Base-by-base conservation (phyloP, 192 early-diverging fungal genomes). In the Diversispora epigaea region DNA sequence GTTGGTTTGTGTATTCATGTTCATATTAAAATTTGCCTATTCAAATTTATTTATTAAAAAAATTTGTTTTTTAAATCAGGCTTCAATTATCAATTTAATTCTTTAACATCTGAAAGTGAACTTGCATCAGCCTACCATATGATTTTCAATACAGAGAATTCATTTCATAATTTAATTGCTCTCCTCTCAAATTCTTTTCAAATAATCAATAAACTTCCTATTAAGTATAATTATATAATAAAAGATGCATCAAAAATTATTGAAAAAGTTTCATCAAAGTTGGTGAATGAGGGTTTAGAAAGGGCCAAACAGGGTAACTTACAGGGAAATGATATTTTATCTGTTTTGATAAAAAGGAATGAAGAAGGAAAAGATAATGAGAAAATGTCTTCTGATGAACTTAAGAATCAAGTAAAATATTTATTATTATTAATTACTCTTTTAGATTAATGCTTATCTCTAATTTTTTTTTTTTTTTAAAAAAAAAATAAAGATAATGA, bases 11-110 rank as follows among this genome's bases (percentile, higher is more conserved):
- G 11, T 77, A 6, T 57, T 57, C 12, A 57, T 3, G 14, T 21
- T 57, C 55, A 57, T 57, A 57, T 57, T 3, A 19, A 57, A n/a
- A 57, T 14, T n/a, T n/a, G 15, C 15, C 0, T 50, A 50, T 12
- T 15, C 21, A 50, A 12, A 50, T 50, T 12, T 50, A 12, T 12
- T 50, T 50, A 50, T 50, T 50, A 50, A 12, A 57, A n/a, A n/a
- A 7, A 7, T 2, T 57, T 57, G 1, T 57, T n/a, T 7, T 57
- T 57, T 17, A 39, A 6, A n/a, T 41, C 57, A 76, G 82, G 85
- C 1, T 85, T 88, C 65, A 82, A 85, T 4, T 78, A 84, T 57
- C 76, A 86, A 45, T 85, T 86, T 56, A 75, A 84, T 43, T 70
- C 84, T 9, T 44, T 85, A 4, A 80, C 82, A 1, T 49, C 77